Evolutionary conservation across 257 asterid genomes (phyloP), one percentile per base, ranked within the genome.

Genomic region (Salvia hispanica): DNA sequence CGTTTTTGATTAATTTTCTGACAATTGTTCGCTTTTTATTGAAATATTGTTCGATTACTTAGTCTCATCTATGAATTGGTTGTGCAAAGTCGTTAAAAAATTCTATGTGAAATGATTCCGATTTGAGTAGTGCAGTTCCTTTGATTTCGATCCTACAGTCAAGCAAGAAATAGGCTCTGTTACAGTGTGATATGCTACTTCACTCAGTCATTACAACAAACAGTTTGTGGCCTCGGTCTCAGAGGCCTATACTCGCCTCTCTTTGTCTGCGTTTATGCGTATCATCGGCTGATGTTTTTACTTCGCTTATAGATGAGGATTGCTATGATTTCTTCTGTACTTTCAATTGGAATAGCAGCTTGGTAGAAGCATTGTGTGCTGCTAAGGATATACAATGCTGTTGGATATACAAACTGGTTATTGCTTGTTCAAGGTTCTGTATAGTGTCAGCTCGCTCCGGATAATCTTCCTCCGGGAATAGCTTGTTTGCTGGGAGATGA

Each of bases 401-500:
- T 25, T n/a, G 31, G 31, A 25, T 25, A 80, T 93, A 48, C 72
- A 61, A 54, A 63, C 73, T 15, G 95, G 95, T 66, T 92, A 88
- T 68, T 82, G 89, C 80, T 73, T 90, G 67, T 73, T 90, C 64
- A 78, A 80, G 73, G 84, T 93, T 85, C 97, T 95, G 5, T 83
- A 70, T 58, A 71, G 73, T 12, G 86, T 78, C n/a, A n/a, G n/a
- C n/a, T n/a, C n/a, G n/a, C n/a, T n/a, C 83, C 88, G 12, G 89
- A 90, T 66, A 80, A 90, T 75, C 91, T 90, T 55, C 94, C 90
- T 52, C 69, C 67, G 4, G 80, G 76, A 12, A 80, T 93, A 63
- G 44, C 53, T 69, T 69, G 78, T 60, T 68, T 75, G 64, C 64
- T 88, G 43, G 86, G 88, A 52, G 87, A 86, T 55, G 80, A 79